These are phyloP conservation scores for Termitomyces sp. DNA, from an alignment of 768 basidiomycete genomes.

Conservation along the genomic window DNA sequence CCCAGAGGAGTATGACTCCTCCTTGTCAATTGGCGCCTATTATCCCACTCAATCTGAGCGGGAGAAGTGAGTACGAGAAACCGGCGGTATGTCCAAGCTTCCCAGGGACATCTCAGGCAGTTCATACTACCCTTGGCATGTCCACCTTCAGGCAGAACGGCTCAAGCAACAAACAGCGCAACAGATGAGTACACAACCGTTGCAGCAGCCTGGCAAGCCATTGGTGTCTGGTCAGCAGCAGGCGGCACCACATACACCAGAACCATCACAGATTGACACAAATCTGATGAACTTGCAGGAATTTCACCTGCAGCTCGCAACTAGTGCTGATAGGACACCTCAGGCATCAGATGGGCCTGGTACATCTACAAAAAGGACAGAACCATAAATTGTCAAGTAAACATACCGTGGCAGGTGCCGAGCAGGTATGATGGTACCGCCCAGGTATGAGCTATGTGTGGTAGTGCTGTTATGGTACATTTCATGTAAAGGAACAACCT, in stretches of 20 bases:
- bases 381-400: no score
- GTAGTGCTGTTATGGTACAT: no score
- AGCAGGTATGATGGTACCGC: background rate
- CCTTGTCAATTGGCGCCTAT: slow-evolving; percentile 44
- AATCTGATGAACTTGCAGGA: slow-evolving; percentile 10
- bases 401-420: background rate
- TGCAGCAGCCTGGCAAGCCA: background rate
- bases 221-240: background rate
- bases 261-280: slow-evolving; percentile 5
- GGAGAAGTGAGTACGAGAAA: slow-evolving; percentile 31
- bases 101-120: slow-evolving; percentile 29
- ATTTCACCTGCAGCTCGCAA: slow-evolving; percentile 6
- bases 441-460: background rate
- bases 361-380: background rate
- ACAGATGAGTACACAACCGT: no score
- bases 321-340: slow-evolving; percentile 9
- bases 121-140: slow-evolving; percentile 50
- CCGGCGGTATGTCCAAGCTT: slow-evolving; percentile 25
- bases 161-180: slow-evolving; percentile 26
- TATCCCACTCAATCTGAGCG: slow-evolving; percentile 35
- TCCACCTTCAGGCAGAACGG: slow-evolving; percentile 27
- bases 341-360: slow-evolving; percentile 1
- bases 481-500: no score
- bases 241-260: background rate
- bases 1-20: slow-evolving; percentile 67